phyloP scores from a whole-genome alignment of 2,329 filamentous ascomycete genomes.

The Colletotrichum liriopes region DNA sequence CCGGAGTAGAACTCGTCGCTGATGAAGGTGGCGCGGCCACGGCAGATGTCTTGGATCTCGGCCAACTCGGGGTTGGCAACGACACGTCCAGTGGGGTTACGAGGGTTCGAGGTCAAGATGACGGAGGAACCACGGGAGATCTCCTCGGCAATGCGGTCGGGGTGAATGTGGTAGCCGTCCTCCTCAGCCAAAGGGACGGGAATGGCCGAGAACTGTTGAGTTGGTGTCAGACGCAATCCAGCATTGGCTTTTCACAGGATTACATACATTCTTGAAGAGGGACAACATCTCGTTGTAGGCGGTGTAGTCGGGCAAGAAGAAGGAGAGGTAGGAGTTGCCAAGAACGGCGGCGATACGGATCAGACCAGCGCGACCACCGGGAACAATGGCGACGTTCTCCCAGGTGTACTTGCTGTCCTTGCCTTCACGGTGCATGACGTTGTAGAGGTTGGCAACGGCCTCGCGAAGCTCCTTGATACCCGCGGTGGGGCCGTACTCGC shows the following conservation, averaged over 20 bases:
- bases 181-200: conserved; percentile 87
- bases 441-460: conserved; percentile 93
- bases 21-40: conserved; percentile 90
- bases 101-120: conserved; percentile 94
- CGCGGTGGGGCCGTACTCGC: conserved; percentile 94
- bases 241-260: not conserved
- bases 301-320: conserved; percentile 96
- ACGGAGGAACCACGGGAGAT: conserved; percentile 89
- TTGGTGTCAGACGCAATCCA: not conserved
- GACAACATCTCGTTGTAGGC: conserved; percentile 98
- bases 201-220: conserved; percentile 81
- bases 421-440: conserved; percentile 89
- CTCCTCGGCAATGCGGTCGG: conserved; percentile 92
- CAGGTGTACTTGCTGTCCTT: conserved; percentile 93
- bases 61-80: conserved; percentile 88
- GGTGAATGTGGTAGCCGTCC: conserved; percentile 94
- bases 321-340: conserved; percentile 92
- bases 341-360: conserved; percentile 96
- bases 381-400: conserved; percentile 98
- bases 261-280: conserved; percentile 86
- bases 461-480: conserved; percentile 93
- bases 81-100: conserved; percentile 93
- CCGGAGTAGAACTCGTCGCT: conserved; percentile 98
- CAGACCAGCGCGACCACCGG: conserved; percentile 90
- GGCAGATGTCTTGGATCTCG: conserved; percentile 93